Base-by-base conservation (phyloP, 352 stramenopile genomes). In the Phytophthora pistaciae region DNA sequence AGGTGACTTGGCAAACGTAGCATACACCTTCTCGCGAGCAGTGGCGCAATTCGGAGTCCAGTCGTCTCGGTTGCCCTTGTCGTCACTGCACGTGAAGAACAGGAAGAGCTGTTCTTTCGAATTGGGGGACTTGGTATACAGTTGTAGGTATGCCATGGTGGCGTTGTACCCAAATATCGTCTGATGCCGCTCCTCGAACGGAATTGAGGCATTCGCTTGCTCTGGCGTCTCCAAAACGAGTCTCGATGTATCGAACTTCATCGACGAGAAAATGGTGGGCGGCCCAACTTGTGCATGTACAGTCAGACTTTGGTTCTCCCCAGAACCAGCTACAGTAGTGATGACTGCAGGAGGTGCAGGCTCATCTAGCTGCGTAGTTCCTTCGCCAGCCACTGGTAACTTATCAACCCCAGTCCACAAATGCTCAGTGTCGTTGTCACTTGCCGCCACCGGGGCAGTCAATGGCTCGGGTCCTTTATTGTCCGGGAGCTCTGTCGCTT, bases 51-150 rank as follows among this genome's bases (percentile, higher is more conserved):
- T 68, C n/a, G 68, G 66, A 10, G 71, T 84, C 83, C 84, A 92
- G 67, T 92, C 80, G 40, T 82, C 59, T 64, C 71, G 57, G 1
- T 68, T 72, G 20, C 78, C 78, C 38, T 87, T 58, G 21, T 74
- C 72, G 54, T 89, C 80, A 18, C 82, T 88, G 70, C 85, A 93
- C 3, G 78, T 86, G 63, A 93, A 93, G 57, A 91, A 91, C 14
- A 91, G 68, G 58, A 91, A 91, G n/a, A 93, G 58, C 13, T 78
- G 60, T 31, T 90, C 80, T 54, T 73, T 58, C 16, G 61, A 75
- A 50, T 62, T 33, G 18, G 7, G 11, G 18, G 56, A 58, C 29
- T 48, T 83, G 40, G 16, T 63, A 40, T 91, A 90, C 23, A 75
- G 77, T 59, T 75, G 60, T 7, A 93, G 67, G 66, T 83, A 91